A percentile compares a stretch with the other conserved stretches of the same genome.
These are phyloP conservation scores for Ramicandelaber brevisporus DNA, from an alignment of 192 early-diverging fungal species.

Conservation along the genomic window DNA sequence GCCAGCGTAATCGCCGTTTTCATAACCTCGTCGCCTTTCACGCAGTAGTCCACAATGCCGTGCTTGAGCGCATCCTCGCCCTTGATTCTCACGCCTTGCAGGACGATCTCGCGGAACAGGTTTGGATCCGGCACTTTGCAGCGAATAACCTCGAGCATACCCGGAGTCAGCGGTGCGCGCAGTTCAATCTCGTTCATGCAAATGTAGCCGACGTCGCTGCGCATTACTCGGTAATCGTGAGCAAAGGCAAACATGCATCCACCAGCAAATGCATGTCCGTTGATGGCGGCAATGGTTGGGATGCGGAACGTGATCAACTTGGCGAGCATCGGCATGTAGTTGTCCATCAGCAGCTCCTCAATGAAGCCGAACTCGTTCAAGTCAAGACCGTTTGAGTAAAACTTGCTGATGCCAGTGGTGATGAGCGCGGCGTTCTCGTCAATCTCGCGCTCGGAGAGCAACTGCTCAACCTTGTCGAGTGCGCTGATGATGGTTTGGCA, in stretches of 20 bases:
- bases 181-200: constrained; percentile 61
- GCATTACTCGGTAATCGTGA: constrained; percentile 47
- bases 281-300: constrained; percentile 48
- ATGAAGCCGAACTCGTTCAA: constrained; percentile 20
- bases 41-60: constrained; percentile 30
- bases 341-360: constrained; percentile 17
- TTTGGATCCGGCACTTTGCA: constrained; percentile 25
- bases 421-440: no score
- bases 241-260: constrained; percentile 30
- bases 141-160: constrained; percentile 39
- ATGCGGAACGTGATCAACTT: constrained; percentile 33
- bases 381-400: constrained; percentile 47
- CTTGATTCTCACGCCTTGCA: constrained; percentile 29
- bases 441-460: no score
- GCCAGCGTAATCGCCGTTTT: constrained; percentile 21
- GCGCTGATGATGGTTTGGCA: no score
- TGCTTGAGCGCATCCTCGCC: constrained; percentile 27
- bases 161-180: constrained; percentile 30
- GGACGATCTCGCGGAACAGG: constrained; percentile 29
- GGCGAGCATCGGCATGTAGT: constrained; percentile 27
- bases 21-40: constrained; percentile 18
- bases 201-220: constrained; percentile 41
- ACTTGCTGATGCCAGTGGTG: constrained; percentile 33
- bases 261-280: constrained; percentile 63
- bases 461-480: no score